phyloP scores from a whole-genome alignment of 192 early-diverging fungal genomes.

The Fimicolochytrium jonesii region DNA sequence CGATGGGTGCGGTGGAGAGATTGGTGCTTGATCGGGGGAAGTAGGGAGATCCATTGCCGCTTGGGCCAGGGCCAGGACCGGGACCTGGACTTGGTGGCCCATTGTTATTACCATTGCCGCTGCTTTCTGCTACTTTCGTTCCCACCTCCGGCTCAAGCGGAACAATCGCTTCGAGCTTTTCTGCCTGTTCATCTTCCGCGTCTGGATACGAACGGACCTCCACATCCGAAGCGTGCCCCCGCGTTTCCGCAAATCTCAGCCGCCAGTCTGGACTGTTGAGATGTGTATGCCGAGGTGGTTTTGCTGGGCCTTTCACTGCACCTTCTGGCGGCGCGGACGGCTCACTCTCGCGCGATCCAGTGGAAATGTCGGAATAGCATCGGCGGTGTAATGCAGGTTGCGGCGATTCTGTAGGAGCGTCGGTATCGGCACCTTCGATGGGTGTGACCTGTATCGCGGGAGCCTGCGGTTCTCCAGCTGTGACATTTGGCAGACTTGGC shows the following conservation, averaged over 20 bases:
- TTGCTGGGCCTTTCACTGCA: too few species aligned
- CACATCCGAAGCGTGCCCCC: conserved; percentile 9
- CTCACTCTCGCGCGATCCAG: not conserved
- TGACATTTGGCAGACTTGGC: too few species aligned
- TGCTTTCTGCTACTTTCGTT: not conserved
- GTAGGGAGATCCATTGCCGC: not conserved
- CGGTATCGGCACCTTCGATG: not conserved
- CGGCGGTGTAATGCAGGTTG: not conserved
- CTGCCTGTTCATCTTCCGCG: not conserved
- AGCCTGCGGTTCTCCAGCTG: not conserved
- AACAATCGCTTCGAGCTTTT: too few species aligned
- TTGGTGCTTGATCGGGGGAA: not conserved
- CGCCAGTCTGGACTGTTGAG: not conserved
- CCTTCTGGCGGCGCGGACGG: not conserved
- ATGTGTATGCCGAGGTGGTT: not conserved
- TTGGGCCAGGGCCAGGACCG: not conserved
- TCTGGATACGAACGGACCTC: not conserved
- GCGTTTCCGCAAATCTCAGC: not conserved
- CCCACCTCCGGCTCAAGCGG: not conserved
- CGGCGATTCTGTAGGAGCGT: not conserved
- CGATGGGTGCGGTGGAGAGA: not conserved
- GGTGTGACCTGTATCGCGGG: not conserved
- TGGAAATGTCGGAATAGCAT: not conserved
- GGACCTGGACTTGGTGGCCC: not conserved
- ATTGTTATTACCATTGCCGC: not conserved